Evolutionary conservation across 2,329 filamentous ascomycete species (phyloP).

Genomic region (Cladosporium phlei): DNA sequence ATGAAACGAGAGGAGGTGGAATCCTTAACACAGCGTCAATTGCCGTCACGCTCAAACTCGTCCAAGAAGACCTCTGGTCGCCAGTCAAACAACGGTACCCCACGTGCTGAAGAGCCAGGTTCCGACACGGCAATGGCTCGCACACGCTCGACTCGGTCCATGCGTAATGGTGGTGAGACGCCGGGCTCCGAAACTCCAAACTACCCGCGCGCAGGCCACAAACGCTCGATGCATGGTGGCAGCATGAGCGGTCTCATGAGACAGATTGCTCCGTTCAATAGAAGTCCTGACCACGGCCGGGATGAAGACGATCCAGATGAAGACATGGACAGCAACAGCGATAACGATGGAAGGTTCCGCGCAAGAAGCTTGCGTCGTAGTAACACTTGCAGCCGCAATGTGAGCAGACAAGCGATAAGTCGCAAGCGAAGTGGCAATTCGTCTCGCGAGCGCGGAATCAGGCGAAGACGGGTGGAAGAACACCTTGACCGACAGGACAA

Average conservation of each 20-base stretch:
- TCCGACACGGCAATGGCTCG: slow-evolving; percentile 35
- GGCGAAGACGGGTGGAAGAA: background rate
- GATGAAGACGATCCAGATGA: slow-evolving; percentile 34
- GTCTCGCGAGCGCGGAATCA: background rate
- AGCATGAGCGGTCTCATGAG: slow-evolving; percentile 36
- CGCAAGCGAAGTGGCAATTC: slow-evolving; percentile 11
- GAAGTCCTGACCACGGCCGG: slow-evolving; percentile 32
- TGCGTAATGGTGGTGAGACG: slow-evolving; percentile 29
- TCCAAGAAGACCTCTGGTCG: slow-evolving; percentile 35
- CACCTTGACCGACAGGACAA: background rate
- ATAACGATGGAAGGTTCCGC: slow-evolving; percentile 7
- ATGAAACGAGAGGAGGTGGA: slow-evolving; percentile 28
- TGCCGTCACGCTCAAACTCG: slow-evolving; percentile 24
- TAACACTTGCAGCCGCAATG: slow-evolving; percentile 6
- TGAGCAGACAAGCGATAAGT: slow-evolving; percentile 12
- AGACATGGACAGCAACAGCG: slow-evolving; percentile 11
- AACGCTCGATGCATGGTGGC: slow-evolving; percentile 10
- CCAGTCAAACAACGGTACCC: slow-evolving; percentile 46
- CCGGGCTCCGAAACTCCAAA: slow-evolving; percentile 7
- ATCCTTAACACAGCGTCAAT: slow-evolving; percentile 42
- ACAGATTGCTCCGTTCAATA: slow-evolving; percentile 36
- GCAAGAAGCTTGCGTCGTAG: slow-evolving; percentile 7
- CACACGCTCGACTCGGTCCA: slow-evolving; percentile 39
- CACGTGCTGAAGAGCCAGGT: slow-evolving; percentile 26
- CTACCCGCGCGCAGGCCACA: slow-evolving; percentile 6